phyloP scores from a whole-genome alignment of 352 stramenopile species.

The Phytophthora chlamydospora region DNA sequence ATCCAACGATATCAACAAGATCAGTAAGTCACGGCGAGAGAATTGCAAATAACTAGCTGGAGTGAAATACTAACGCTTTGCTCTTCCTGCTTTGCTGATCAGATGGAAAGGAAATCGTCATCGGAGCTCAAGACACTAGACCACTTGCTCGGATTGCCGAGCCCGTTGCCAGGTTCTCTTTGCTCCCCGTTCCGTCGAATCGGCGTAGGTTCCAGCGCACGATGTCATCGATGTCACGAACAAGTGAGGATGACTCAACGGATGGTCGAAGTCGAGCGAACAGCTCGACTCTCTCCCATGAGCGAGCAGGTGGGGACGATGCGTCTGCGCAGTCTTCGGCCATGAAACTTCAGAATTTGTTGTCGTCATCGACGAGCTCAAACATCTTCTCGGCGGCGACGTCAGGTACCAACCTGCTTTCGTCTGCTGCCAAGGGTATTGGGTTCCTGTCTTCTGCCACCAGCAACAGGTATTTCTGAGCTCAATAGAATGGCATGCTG shows the following conservation, averaged over 20 bases:
- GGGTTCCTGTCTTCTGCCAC: conserved; percentile 82
- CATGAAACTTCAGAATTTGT: conserved; percentile 67
- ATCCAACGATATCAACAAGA: conserved; percentile 85
- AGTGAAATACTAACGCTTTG: neutral
- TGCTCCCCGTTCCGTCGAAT: conserved; percentile 73
- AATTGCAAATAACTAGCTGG: no score
- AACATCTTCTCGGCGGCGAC: conserved; percentile 72
- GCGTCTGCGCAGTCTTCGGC: conserved; percentile 44
- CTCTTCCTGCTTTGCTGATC: conserved; percentile 8
- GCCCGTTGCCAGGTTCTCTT: conserved; percentile 78
- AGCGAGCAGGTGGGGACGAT: conserved; percentile 34
- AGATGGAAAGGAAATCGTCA: conserved; percentile 82
- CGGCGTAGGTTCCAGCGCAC: conserved; percentile 60
- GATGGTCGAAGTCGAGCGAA: conserved; percentile 38
- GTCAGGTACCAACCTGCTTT: conserved; percentile 66
- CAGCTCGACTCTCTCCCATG: conserved; percentile 50
- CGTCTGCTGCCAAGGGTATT: conserved; percentile 82
- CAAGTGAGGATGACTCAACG: conserved; percentile 33
- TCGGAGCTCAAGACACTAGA: conserved; percentile 68
- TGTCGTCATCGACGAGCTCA: conserved; percentile 68
- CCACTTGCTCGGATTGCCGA: conserved; percentile 75
- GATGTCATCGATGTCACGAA: conserved; percentile 36
- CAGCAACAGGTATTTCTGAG: conserved; percentile 72
- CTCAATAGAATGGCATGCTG: conserved; percentile 12
- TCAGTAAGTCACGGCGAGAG: conserved; percentile 54